phyloP scores from a whole-genome alignment of 306 rosid genomes.

The Cicer chorassanicum region DNA sequence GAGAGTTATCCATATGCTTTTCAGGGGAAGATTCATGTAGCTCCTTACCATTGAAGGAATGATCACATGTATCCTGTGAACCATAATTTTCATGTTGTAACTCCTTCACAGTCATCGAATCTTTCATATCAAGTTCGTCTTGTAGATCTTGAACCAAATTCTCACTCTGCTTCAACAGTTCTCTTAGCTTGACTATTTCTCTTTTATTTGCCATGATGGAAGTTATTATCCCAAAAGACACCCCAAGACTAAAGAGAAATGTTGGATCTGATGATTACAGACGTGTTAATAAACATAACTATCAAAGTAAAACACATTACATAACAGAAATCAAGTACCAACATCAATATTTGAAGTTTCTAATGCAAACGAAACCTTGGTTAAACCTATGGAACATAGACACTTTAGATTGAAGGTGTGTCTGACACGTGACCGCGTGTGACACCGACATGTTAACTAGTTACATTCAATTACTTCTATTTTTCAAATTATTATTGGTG shows the following conservation, averaged over 20 bases:
- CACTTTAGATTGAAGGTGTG: too few species aligned
- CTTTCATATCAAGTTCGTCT: slow-evolving; percentile 92
- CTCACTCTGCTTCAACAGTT: slow-evolving; percentile 67
- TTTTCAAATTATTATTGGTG: too few species aligned
- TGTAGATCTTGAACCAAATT: slow-evolving; percentile 90
- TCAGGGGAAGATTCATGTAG: slow-evolving; percentile 52
- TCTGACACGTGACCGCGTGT: too few species aligned
- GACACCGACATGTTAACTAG: too few species aligned
- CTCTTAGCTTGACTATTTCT: slow-evolving; percentile 67
- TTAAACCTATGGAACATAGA: background rate
- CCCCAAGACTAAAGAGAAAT: slow-evolving; percentile 73
- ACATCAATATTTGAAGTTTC: slow-evolving; percentile 15
- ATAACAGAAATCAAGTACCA: slow-evolving; percentile 25
- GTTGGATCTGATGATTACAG: slow-evolving; percentile 54
- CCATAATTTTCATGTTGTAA: slow-evolving; percentile 66
- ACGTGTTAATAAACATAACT: slow-evolving; percentile 43
- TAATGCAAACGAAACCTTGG: background rate
- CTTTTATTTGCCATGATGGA: slow-evolving; percentile 55
- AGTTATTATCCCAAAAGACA: slow-evolving; percentile 71
- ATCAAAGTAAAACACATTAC: slow-evolving; percentile 24
- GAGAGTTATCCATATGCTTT: slow-evolving; percentile 50
- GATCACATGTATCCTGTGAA: slow-evolving; percentile 56
- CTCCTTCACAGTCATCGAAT: slow-evolving; percentile 81
- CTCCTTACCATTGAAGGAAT: slow-evolving; percentile 50
- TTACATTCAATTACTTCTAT: too few species aligned